These are phyloP conservation scores for Artemisia tridentata DNA, from an alignment of 129 eudicot species.

Conservation along the genomic window DNA sequence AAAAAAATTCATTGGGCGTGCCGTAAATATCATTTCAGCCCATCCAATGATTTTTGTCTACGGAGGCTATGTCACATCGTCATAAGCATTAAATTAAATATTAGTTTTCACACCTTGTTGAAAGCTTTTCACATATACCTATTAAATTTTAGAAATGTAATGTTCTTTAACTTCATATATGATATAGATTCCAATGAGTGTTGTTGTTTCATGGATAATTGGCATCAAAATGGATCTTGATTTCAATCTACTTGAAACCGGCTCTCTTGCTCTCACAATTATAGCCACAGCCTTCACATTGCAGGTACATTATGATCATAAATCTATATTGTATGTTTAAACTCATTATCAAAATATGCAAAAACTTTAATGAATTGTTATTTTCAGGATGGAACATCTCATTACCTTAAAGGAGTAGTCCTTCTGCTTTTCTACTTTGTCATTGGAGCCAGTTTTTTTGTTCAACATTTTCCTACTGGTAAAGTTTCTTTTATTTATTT, in stretches of 20 bases:
- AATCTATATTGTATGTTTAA: too few species aligned
- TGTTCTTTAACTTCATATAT: background rate
- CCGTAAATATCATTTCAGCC: too few species aligned
- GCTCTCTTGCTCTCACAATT: slow-evolving; percentile 67
- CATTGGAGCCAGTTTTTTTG: slow-evolving; percentile 68
- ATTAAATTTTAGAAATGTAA: background rate
- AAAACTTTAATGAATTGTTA: background rate
- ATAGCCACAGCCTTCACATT: slow-evolving; percentile 71
- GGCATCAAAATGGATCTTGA: slow-evolving; percentile 74
- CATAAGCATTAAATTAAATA: too few species aligned
- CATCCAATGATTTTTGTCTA: too few species aligned
- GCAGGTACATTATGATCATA: slow-evolving; percentile 43
- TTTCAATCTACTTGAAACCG: slow-evolving; percentile 68
- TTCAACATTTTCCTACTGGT: slow-evolving; percentile 44
- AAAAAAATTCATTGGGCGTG: too few species aligned
- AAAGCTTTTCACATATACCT: too few species aligned
- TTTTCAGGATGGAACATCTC: slow-evolving; percentile 91
- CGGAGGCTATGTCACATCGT: too few species aligned
- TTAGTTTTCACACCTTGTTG: too few species aligned
- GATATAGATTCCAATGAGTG: slow-evolving; percentile 50
- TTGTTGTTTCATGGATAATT: slow-evolving; percentile 71
- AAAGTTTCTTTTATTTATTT: background rate
- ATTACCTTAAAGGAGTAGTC: slow-evolving; percentile 82
- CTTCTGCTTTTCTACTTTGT: slow-evolving; percentile 79
- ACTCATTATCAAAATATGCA: background rate